These are phyloP conservation scores for Helenozyma rhizophorensis DNA, from an alignment of 805 yeast genomes.

Conservation along the genomic window DNA sequence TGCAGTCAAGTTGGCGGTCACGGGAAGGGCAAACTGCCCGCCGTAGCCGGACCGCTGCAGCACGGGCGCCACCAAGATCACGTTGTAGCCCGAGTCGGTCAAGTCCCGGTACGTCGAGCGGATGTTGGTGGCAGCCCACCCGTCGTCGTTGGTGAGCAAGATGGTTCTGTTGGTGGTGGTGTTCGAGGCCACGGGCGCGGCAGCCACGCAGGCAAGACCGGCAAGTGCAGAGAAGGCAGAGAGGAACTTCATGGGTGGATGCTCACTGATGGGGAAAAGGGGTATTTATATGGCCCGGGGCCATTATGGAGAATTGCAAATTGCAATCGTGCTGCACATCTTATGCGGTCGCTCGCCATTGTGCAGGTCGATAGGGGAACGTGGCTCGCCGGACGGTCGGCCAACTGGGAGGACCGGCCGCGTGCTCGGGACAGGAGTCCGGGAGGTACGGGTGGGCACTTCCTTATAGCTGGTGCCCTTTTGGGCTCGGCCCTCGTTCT, in stretches of 20 bases:
- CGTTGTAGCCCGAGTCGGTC: conserved; percentile 18
- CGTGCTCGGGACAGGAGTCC: too few relatives aligned
- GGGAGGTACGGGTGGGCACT: too few relatives aligned
- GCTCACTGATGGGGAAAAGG: too few relatives aligned
- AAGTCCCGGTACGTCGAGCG: conserved; percentile 49
- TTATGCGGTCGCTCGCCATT: too few relatives aligned
- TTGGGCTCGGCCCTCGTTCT: too few relatives aligned
- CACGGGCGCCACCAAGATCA: conserved; percentile 18
- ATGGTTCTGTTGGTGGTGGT: conserved; percentile 32
- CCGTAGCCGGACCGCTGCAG: conserved; percentile 18
- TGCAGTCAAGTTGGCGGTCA: conserved; percentile 31
- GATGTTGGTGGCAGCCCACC: conserved; percentile 54
- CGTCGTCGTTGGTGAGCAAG: conserved; percentile 52
- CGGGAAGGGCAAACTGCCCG: conserved; percentile 47
- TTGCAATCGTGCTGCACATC: too few relatives aligned
- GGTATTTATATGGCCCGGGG: too few relatives aligned
- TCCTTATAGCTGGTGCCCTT: too few relatives aligned
- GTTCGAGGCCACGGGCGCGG: conserved; percentile 20
- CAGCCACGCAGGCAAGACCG: conserved; percentile 17
- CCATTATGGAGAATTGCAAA: too few relatives aligned
- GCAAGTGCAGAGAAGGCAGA: conserved; percentile 8
- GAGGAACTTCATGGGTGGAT: conserved; percentile 12
- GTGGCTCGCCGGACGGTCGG: too few relatives aligned
- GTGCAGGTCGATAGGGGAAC: too few relatives aligned
- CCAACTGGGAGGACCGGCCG: too few relatives aligned